phyloP scores from a whole-genome alignment of 176 grass and related monocot genomes.

The Triticum dicoccoides region DNA sequence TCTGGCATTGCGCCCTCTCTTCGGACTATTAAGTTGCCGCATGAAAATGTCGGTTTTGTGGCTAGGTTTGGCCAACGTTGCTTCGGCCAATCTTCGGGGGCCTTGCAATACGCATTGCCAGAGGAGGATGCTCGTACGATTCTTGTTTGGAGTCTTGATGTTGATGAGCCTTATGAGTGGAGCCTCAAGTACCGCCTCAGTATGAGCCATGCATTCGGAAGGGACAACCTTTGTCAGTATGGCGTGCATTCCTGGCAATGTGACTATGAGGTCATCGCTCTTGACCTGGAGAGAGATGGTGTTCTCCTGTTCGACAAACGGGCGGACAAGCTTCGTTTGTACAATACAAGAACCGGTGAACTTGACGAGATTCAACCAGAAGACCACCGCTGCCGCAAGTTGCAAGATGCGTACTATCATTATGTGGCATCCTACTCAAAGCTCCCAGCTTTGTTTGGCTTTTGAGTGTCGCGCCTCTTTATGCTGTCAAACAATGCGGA shows the following conservation, averaged over 20 bases:
- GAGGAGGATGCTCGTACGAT: conserved; percentile 6
- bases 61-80: neutral
- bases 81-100: conserved; percentile 27
- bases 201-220: conserved; percentile 23
- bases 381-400: neutral
- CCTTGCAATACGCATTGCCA: conserved; percentile 16
- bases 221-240: conserved; percentile 3
- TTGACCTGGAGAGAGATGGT: conserved; percentile 19
- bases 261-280: conserved; percentile 8
- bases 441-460: neutral
- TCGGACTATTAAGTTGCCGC: conserved; percentile 3
- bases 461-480: neutral
- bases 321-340: conserved; percentile 15
- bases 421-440: conserved; percentile 35
- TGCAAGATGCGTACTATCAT: neutral
- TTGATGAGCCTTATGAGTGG: neutral
- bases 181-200: neutral
- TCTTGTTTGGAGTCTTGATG: conserved; percentile 17
- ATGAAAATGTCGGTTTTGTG: neutral
- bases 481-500: neutral
- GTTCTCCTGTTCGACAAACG: neutral
- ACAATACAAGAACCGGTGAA: conserved; percentile 21
- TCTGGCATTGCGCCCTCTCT: neutral
- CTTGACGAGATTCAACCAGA: conserved; percentile 17
- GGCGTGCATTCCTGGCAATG: neutral